Base-by-base conservation (phyloP, 495 filamentous ascomycete genomes). In the Aspergillus biplanus region DNA sequence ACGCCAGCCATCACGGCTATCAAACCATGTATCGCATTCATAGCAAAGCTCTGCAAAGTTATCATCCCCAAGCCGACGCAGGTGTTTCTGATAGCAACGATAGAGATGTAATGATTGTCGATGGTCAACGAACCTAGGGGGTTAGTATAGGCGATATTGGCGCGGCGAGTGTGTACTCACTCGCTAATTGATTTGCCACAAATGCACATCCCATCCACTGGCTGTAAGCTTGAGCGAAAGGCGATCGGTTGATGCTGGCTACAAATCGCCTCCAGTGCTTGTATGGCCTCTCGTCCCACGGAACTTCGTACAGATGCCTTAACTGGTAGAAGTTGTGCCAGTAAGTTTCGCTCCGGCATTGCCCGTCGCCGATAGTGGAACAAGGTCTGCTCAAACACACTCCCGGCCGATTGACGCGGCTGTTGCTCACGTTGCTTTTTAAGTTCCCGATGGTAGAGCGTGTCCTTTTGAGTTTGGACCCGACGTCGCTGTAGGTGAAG, bases 91-190 rank as follows among this genome's bases (percentile, higher is more conserved):
- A 58, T 66, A 59, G 44, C 60, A 66, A 49, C 56, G 15, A 37
- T 66, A 66, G 31, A 66, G 64, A 49, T 66, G 56, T 31, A 66
- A 49, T 60, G 50, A 66, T 49, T 46, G 48, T 32, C 56, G 54
- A 56, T 66, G 56, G 32, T 53, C 32, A 6, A 48, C 9, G 18
- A 48, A 59, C 31, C 64, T 66, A 52, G 12, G 32, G 33, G 21
- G 56, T 52, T 59, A 59, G 44, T 33, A 49, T 21, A 6, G 57
- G 16, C 15, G 12, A n/a, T 6, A 62, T 58, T 33, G 46, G 12
- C 6, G 21, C 15, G 32, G 15, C 35, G 32, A 2, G 32, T 48
- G 4, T 4, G 11, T 8, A 54, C 56, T 48, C 42, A 63, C 55
- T 55, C 44, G 15, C 56, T 39, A 3, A 62, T 63, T 21, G 15